Conservation (phyloP, 1,284 basidiomycete species). For the Trametes hirsuta region DNA sequence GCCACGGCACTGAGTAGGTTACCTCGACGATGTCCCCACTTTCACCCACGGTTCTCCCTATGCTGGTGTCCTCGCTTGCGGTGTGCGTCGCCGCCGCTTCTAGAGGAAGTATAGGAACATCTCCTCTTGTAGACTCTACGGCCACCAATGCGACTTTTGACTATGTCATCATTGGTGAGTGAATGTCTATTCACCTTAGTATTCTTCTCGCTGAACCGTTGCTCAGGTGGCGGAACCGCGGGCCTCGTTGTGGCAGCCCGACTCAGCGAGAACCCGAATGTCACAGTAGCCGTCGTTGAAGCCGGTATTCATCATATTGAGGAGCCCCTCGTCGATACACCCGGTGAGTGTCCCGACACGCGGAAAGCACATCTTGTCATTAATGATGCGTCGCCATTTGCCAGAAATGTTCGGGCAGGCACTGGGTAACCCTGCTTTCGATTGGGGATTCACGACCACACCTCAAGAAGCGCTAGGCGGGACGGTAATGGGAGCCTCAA, state of each 20-base stretch:
- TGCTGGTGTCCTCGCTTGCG: no score
- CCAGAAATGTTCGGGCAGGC: conserved; percentile 12
- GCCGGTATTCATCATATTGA: conserved; percentile 19
- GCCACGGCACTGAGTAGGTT: no score
- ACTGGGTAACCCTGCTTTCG: conserved; percentile 19
- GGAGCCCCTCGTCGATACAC: conserved; percentile 21
- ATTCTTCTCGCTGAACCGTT: no score
- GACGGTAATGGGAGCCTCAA: background rate
- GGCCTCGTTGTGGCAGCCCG: background rate
- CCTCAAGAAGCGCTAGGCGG: conserved; percentile 17
- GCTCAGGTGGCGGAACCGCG: background rate
- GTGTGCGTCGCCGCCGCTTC: no score
- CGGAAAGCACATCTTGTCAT: no score
- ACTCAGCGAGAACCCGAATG: conserved; percentile 10
- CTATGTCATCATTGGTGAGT: no score
- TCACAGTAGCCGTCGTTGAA: conserved; percentile 23
- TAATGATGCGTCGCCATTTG: background rate
- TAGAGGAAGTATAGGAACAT: no score
- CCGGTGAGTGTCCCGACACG: conserved; percentile 4
- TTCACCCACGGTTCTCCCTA: no score
- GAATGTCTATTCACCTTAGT: no score
- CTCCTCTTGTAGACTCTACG: no score
- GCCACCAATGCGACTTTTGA: no score
- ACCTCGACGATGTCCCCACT: no score
- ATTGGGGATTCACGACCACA: conserved; percentile 19